Evolutionary conservation across 441 rosid species (phyloP).

Genomic region (Erodium chrysanthum): DNA sequence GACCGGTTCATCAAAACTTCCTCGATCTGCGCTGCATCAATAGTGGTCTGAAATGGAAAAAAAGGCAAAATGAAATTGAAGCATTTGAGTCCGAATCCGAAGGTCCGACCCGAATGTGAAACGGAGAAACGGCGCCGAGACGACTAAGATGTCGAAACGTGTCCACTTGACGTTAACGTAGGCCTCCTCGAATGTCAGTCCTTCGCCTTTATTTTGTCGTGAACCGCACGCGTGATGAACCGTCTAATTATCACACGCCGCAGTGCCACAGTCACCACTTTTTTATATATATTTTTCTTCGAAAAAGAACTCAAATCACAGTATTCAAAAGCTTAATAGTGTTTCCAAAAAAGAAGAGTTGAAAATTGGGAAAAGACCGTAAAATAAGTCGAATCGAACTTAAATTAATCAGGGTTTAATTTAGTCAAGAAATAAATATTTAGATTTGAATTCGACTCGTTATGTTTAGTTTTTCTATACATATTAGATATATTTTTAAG

Average conservation of each 20-base stretch:
- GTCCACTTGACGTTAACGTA: not conserved
- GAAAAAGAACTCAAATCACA: not conserved
- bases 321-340: not conserved
- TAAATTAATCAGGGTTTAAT: too few species aligned
- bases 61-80: too few species aligned
- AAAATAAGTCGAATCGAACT: too few species aligned
- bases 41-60: too few species aligned
- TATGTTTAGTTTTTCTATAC: too few species aligned
- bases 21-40: too few species aligned
- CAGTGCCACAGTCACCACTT: constrained; percentile 14
- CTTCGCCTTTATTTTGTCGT: constrained; percentile 35
- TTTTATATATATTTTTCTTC: not conserved
- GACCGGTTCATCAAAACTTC: too few species aligned
- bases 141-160: constrained; percentile 15
- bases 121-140: not conserved
- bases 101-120: not conserved
- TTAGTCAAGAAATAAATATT: too few species aligned
- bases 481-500: too few species aligned
- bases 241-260: constrained; percentile 51
- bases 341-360: constrained; percentile 7
- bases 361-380: constrained; percentile 22
- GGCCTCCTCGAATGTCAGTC: constrained; percentile 4
- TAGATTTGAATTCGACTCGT: too few species aligned
- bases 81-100: not conserved
- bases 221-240: constrained; percentile 54